Base-by-base conservation (phyloP, 2,329 filamentous ascomycete genomes). In the Calonectria ilicicola region DNA sequence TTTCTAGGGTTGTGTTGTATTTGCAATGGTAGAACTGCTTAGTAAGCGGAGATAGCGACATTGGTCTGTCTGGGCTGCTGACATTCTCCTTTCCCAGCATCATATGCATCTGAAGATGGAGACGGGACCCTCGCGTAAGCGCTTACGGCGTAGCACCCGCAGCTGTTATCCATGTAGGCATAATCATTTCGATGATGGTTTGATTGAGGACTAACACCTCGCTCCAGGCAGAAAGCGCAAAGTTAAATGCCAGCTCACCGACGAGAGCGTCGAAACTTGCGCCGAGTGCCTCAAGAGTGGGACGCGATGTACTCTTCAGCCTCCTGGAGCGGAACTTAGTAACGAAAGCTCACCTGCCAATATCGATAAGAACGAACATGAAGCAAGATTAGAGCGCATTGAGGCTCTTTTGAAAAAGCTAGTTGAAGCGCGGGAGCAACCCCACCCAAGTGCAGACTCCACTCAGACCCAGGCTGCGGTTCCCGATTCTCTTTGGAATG, bases 181-280 rank as follows among this genome's bases (percentile, higher is more conserved):
- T 29, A 19, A 19, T 9, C 1, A 12, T 14, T 32, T 15, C 1
- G 5, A 27, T 35, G 9, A 14, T 17, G 5, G 5, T 29, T 26
- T 26, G 29, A 17, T 32, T 5, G 7, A 3, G 8, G 8, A 15
- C 67, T 70, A 38, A 72, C 49, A 29, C 26, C 27, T 23, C 5
- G 19, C 8, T 17, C 10, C 47, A 75, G 73, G 73, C 35, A 67
- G 73, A 67, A 71, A 73, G 53, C 73, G 73, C 53, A 75, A 75
- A 58, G 73, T 75, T 58, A 75, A 73, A 12, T 75, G 73, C 21
- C 73, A 75, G 42, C 73, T 75, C 68, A 73, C 70, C 32, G 71
- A 70, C 12, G 65, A 73, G 62, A 29, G 60, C 29, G 65, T 73
- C 23, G 53, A 71, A 15, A 62, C 56, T 7, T 75, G 73, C 68